These are phyloP conservation scores for Phytopythium helicoides DNA, from an alignment of 352 stramenopile genomes.

Conservation along the genomic window DNA sequence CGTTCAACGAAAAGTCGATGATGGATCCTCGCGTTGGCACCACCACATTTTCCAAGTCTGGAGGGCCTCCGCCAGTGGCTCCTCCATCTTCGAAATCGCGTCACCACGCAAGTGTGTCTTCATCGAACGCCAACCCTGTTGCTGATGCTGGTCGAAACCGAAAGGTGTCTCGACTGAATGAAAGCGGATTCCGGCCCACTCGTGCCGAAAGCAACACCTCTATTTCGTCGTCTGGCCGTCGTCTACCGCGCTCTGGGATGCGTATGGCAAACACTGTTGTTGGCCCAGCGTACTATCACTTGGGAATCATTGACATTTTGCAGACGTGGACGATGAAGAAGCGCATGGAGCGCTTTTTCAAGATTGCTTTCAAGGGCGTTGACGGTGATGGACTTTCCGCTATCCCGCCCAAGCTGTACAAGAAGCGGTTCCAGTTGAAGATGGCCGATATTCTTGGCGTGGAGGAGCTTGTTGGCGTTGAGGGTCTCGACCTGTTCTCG, in stretches of 20 bases:
- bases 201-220: slow-evolving; percentile 64
- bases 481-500: slow-evolving; percentile 65
- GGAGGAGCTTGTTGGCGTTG: slow-evolving; percentile 56
- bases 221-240: slow-evolving; percentile 58
- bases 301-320: slow-evolving; percentile 91
- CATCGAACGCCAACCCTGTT: slow-evolving; percentile 32
- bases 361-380: slow-evolving; percentile 82
- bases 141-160: slow-evolving; percentile 16
- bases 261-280: slow-evolving; percentile 85
- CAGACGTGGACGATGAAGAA: slow-evolving; percentile 90
- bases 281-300: slow-evolving; percentile 86
- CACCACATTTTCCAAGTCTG: slow-evolving; percentile 23
- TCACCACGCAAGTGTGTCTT: slow-evolving; percentile 62
- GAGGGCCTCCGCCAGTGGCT: slow-evolving; percentile 20
- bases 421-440: slow-evolving; percentile 83
- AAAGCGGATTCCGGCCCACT: slow-evolving; percentile 26
- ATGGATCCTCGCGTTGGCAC: slow-evolving; percentile 50
- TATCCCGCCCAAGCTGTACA: slow-evolving; percentile 82
- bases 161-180: slow-evolving; percentile 60
- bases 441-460: slow-evolving; percentile 85
- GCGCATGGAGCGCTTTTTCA: slow-evolving; percentile 84
- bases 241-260: slow-evolving; percentile 77
- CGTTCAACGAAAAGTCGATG: slow-evolving; percentile 66
- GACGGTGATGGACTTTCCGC: slow-evolving; percentile 82
- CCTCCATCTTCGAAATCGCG: slow-evolving; percentile 26